phyloP scores from a whole-genome alignment of 148 eudicot species.

The Cornus suecica region DNA sequence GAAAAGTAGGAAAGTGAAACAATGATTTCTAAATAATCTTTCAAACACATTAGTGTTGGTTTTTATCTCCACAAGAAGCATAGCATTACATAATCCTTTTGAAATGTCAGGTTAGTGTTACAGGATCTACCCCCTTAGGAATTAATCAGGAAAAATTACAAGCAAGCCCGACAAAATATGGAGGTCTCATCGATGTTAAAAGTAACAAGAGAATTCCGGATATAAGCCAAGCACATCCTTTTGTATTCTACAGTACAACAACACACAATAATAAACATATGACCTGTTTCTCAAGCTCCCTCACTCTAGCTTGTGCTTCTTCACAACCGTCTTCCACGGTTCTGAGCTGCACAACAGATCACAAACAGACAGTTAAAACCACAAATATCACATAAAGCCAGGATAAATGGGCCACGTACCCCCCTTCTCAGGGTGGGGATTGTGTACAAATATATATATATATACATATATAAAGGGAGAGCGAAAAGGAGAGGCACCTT shows the following conservation, averaged over 20 bases:
- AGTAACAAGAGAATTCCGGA: background rate
- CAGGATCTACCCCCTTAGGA: background rate
- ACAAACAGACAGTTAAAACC: background rate
- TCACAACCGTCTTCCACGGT: conserved; percentile 65
- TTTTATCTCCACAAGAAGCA: background rate
- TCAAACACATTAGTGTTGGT: background rate
- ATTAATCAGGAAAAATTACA: background rate
- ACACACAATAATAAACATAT: conserved; percentile 4
- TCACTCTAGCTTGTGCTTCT: conserved; percentile 78
- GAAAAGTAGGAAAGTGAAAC: background rate
- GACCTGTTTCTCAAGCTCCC: conserved; percentile 95
- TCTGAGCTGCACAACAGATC: conserved; percentile 51
- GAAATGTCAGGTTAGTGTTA: background rate
- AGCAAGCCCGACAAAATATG: background rate
- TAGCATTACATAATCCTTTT: background rate
- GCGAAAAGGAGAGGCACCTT: conserved; percentile 42
- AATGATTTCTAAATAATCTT: background rate
- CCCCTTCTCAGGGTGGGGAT: too few relatives aligned
- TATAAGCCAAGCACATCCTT: background rate
- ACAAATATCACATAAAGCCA: background rate
- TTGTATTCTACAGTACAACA: background rate
- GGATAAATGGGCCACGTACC: background rate
- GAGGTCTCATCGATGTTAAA: background rate
- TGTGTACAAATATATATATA: too few relatives aligned
- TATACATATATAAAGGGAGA: background rate